Conservation (phyloP, 768 basidiomycete genomes). For the Podaxis sp. region DNA sequence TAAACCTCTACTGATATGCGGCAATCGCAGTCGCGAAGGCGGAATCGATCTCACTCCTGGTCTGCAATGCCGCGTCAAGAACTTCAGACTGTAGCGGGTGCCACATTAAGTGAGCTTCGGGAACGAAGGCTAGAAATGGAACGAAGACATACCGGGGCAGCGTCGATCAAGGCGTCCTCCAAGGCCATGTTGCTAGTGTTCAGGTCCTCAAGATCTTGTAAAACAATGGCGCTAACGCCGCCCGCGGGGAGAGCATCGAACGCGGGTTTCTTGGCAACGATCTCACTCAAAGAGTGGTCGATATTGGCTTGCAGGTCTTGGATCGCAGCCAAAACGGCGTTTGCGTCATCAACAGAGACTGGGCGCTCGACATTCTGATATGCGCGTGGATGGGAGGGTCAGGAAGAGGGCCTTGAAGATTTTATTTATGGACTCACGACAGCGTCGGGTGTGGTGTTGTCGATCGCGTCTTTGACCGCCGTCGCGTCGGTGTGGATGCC, state of each 20-base stretch:
- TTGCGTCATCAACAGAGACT: conserved; percentile 4
- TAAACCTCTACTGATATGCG: neutral
- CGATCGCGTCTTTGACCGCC: neutral
- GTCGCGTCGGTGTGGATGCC: neutral
- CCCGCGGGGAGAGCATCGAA: neutral
- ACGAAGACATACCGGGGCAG: neutral
- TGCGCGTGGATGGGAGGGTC: too few species aligned
- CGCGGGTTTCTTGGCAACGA: conserved; percentile 1
- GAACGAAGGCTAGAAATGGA: too few species aligned
- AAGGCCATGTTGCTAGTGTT: neutral
- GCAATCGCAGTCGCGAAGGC: neutral
- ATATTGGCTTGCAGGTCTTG: neutral
- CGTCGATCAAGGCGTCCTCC: neutral
- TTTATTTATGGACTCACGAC: neutral
- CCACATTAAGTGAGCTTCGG: neutral
- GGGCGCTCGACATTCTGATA: neutral
- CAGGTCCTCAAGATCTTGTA: neutral
- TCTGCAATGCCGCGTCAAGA: neutral
- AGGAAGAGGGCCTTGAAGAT: too few species aligned
- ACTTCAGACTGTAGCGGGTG: neutral
- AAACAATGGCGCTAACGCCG: neutral
- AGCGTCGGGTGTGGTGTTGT: neutral
- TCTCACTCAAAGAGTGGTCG: neutral
- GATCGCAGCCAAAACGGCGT: neutral
- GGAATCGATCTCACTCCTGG: neutral